Percentiles rank a stretch among this genome's conserved stretches.
Evolutionary conservation across 2,329 filamentous ascomycete genomes (phyloP).

Genomic region (Diaporthe destruens): DNA sequence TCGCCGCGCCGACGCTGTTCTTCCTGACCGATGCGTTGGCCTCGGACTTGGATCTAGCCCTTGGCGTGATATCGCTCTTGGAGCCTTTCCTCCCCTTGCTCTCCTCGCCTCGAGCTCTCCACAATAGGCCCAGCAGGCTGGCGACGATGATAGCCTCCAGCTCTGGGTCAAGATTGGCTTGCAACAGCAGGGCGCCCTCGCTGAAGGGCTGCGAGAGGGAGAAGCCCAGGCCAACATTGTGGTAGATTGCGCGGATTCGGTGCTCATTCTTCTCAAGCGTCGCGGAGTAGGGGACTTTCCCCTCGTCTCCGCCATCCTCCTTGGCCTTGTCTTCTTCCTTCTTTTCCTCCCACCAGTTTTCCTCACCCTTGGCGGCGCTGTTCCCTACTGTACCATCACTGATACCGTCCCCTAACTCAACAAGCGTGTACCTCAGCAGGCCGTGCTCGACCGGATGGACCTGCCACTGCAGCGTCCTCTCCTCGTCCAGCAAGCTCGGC

Average conservation of each 20-base stretch:
- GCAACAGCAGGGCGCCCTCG: slow-evolving; percentile 39
- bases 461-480: slow-evolving; percentile 42
- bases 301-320: background rate
- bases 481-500: slow-evolving; percentile 34
- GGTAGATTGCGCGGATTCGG: slow-evolving; percentile 39
- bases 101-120: slow-evolving; percentile 35
- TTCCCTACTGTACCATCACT: background rate
- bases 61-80: slow-evolving; percentile 12
- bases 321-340: background rate
- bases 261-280: slow-evolving; percentile 9
- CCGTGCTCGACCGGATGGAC: slow-evolving; percentile 41
- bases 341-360: slow-evolving; percentile 29
- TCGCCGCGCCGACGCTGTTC: slow-evolving; percentile 4
- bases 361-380: background rate
- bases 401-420: slow-evolving; percentile 13
- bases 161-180: slow-evolving; percentile 33
- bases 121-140: slow-evolving; percentile 40
- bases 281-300: slow-evolving; percentile 19
- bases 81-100: slow-evolving; percentile 35
- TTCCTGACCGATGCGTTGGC: background rate
- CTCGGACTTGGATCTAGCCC: slow-evolving; percentile 31
- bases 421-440: slow-evolving; percentile 40
- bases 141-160: slow-evolving; percentile 39
- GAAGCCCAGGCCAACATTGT: slow-evolving; percentile 41
- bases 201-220: slow-evolving; percentile 39